These are phyloP conservation scores for Neospermospora avenae DNA, from an alignment of 2,329 filamentous ascomycete species.

Conservation along the genomic window DNA sequence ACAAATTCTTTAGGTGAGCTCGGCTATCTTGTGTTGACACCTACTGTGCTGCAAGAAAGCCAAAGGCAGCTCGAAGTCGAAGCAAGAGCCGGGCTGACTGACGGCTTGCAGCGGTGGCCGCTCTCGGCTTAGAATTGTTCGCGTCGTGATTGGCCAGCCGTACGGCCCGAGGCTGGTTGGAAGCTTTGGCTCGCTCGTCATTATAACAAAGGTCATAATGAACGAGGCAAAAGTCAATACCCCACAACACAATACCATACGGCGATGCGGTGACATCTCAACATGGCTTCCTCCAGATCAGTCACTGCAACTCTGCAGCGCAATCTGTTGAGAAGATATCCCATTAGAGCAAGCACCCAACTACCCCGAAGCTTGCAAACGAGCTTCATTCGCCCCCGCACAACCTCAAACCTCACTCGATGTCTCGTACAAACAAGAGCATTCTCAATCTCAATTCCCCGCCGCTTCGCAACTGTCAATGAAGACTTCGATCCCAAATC, in stretches of 20 bases:
- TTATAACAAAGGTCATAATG: neutral
- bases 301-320: constrained; percentile 29
- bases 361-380: constrained; percentile 20
- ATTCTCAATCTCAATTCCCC: constrained; percentile 43
- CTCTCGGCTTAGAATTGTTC: constrained; percentile 10
- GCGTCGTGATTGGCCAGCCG: constrained; percentile 15
- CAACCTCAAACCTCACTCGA: constrained; percentile 6
- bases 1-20: too few relatives aligned
- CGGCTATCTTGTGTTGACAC: neutral
- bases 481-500: constrained; percentile 62
- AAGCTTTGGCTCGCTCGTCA: neutral
- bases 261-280: constrained; percentile 31
- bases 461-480: constrained; percentile 43
- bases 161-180: constrained; percentile 11
- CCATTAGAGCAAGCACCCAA: constrained; percentile 21
- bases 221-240: constrained; percentile 3
- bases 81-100: too few relatives aligned
- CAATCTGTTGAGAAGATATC: constrained; percentile 23
- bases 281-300: constrained; percentile 31
- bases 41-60: too few relatives aligned
- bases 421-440: constrained; percentile 35
- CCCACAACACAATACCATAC: too few relatives aligned
- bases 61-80: neutral
- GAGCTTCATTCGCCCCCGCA: constrained; percentile 24
- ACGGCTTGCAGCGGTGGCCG: neutral